Percentiles rank a stretch among this genome's conserved stretches.
These are phyloP conservation scores for Triangularia setosa DNA, from an alignment of 2,329 filamentous ascomycete species.

Conservation along the genomic window DNA sequence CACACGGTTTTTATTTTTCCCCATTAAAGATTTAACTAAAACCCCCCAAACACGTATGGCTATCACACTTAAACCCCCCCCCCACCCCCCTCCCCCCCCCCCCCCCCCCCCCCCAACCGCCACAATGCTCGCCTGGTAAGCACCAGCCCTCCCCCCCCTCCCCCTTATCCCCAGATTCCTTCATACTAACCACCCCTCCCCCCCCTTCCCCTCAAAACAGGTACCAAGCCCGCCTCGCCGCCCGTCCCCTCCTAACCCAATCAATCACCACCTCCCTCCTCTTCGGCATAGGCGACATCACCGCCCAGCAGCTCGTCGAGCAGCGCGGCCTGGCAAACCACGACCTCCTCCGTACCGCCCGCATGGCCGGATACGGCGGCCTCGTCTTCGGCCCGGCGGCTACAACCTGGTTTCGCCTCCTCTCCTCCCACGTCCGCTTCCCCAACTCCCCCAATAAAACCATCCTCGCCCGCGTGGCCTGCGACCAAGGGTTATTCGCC, in stretches of 20 bases:
- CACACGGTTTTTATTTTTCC: no score
- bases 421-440: constrained; percentile 65
- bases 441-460: constrained; percentile 59
- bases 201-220: constrained; percentile 33
- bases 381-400: constrained; percentile 81
- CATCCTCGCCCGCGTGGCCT: constrained; percentile 71
- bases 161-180: background rate
- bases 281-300: constrained; percentile 85
- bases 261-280: constrained; percentile 85
- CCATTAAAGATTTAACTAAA: no score
- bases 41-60: no score
- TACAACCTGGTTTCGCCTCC: constrained; percentile 79
- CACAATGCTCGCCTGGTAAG: constrained; percentile 6
- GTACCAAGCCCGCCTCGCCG: constrained; percentile 82
- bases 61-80: no score
- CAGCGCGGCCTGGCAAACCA: constrained; percentile 73
- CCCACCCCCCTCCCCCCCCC: background rate
- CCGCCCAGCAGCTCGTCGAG: constrained; percentile 89
- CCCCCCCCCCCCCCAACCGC: background rate
- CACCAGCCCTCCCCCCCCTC: background rate
- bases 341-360: constrained; percentile 65
- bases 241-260: constrained; percentile 83
- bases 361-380: constrained; percentile 79
- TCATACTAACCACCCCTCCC: constrained; percentile 31
- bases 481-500: constrained; percentile 80